A percentile compares a stretch with the other conserved stretches of the same genome.
These are phyloP conservation scores for Boletus rubropictus DNA, from an alignment of 768 basidiomycete species.

Conservation along the genomic window DNA sequence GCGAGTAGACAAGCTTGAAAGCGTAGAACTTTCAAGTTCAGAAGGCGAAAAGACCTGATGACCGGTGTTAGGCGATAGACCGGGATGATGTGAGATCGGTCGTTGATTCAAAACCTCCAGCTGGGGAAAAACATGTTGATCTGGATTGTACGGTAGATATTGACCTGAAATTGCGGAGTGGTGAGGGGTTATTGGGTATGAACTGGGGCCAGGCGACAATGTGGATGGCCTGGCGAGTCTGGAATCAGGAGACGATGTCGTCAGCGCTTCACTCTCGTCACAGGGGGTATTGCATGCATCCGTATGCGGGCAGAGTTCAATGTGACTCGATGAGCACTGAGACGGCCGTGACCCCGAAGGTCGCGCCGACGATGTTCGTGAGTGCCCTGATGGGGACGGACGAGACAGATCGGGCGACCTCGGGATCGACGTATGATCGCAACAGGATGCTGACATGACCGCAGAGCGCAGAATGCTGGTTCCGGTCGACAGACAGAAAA, in stretches of 20 bases:
- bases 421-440: slow-evolving; percentile 17
- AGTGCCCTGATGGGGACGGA: slow-evolving; percentile 23
- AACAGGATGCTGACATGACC: slow-evolving; percentile 13
- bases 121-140: slow-evolving; percentile 42
- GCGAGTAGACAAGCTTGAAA: slow-evolving; percentile 48
- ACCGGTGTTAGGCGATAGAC: slow-evolving; percentile 37
- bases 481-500: slow-evolving; percentile 29
- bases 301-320: slow-evolving; percentile 15
- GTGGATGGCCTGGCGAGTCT: slow-evolving; percentile 49
- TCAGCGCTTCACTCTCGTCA: slow-evolving; percentile 44
- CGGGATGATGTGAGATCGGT: slow-evolving; percentile 36
- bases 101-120: slow-evolving; percentile 40
- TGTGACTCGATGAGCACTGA: slow-evolving; percentile 22
- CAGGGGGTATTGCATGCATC: slow-evolving; percentile 22
- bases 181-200: slow-evolving; percentile 21
- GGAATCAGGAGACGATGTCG: slow-evolving; percentile 36
- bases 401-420: slow-evolving; percentile 32
- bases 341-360: slow-evolving; percentile 17
- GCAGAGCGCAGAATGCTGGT: slow-evolving; percentile 17
- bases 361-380: slow-evolving; percentile 29
- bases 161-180: slow-evolving; percentile 46
- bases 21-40: slow-evolving; percentile 46
- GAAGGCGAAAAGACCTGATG: slow-evolving; percentile 34
- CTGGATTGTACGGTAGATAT: slow-evolving; percentile 29
- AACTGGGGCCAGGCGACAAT: slow-evolving; percentile 42